phyloP scores from a whole-genome alignment of 257 asterid species.

The Solanum pinnatisectum region DNA sequence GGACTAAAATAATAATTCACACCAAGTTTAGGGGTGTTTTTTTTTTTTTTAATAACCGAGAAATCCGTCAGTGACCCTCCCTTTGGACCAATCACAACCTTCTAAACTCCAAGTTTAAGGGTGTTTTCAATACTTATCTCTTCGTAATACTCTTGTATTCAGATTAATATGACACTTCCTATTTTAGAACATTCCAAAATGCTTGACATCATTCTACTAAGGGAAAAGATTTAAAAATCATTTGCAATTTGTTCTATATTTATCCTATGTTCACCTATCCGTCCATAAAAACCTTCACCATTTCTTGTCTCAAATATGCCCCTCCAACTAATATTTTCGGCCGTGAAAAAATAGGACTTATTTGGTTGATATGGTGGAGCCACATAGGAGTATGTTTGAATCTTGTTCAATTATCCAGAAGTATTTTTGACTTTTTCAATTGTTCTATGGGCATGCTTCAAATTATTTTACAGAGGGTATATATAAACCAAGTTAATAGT shows the following conservation, averaged over 20 bases:
- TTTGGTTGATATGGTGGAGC: not conserved
- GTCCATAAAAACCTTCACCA: not conserved
- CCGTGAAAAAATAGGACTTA: not conserved
- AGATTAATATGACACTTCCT: not conserved
- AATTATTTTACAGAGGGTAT: not conserved
- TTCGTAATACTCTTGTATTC: not conserved
- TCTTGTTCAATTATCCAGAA: not conserved
- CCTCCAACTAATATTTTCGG: not conserved
- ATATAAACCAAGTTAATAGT: not conserved
- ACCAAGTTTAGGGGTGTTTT: no score
- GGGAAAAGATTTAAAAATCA: not conserved
- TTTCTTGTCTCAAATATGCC: not conserved
- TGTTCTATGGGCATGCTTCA: not conserved
- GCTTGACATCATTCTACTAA: not conserved
- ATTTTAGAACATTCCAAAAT: not conserved
- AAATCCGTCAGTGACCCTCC: no score
- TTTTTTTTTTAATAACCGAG: no score
- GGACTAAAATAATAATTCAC: no score
- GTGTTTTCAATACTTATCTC: no score
- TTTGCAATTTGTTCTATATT: not conserved
- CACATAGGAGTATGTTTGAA: not conserved
- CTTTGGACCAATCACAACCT: no score
- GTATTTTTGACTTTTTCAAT: not conserved
- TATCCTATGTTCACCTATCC: not conserved
- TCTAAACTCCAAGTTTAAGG: no score